Conservation (phyloP, 306 rosid species). For the Cucurbita maxima region DNA sequence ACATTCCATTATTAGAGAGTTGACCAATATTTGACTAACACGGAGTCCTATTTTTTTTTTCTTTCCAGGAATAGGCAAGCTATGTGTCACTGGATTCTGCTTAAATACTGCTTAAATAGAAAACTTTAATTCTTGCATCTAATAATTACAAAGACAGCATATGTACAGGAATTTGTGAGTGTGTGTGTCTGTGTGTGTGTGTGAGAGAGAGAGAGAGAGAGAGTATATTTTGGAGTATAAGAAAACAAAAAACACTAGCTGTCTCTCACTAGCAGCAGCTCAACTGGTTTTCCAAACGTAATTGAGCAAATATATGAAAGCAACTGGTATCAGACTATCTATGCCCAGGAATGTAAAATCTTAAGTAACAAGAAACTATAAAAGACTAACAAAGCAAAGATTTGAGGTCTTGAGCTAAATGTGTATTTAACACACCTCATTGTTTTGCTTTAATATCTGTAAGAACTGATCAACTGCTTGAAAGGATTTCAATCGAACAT, state of each 20-base stretch:
- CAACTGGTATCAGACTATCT: background rate
- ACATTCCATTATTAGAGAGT: background rate
- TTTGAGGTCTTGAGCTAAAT: background rate
- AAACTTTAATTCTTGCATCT: background rate
- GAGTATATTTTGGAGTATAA: background rate
- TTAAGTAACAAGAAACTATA: background rate
- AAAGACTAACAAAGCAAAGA: background rate
- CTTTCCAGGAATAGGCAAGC: background rate
- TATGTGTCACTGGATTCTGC: background rate
- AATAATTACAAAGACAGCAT: background rate
- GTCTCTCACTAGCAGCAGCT: background rate
- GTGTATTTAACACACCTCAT: slow-evolving; percentile 48
- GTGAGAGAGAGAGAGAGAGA: background rate
- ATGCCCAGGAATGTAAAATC: background rate
- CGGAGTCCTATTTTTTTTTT: background rate
- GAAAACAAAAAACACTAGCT: background rate
- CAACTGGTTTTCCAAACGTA: background rate
- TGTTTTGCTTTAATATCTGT: slow-evolving; percentile 58
- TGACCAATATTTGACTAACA: background rate
- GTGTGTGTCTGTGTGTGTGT: background rate
- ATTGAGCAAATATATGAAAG: background rate
- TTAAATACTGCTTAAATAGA: background rate
- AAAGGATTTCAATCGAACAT: slow-evolving; percentile 82
- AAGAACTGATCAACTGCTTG: slow-evolving; percentile 93
- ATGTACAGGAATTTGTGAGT: background rate